A percentile compares a stretch with the other conserved stretches of the same genome.
Conservation (phyloP, 1,139 yeast genomes). For the Eremothecium coryli region DNA sequence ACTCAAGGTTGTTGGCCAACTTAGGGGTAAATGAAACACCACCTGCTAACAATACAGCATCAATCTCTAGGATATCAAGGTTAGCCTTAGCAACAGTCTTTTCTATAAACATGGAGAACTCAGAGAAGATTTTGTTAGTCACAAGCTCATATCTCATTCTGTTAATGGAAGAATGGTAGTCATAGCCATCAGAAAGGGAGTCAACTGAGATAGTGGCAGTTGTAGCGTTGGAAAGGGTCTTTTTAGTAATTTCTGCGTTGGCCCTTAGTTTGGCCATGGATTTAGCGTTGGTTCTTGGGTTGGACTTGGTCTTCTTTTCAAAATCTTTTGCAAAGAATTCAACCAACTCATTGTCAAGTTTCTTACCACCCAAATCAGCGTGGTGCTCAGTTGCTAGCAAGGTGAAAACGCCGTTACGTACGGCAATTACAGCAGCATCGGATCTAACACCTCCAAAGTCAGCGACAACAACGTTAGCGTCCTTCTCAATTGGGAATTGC, state of each 20-base stretch:
- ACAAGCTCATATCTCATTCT: conserved; percentile 89
- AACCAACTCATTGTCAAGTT: conserved; percentile 69
- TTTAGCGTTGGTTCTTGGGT: conserved; percentile 75
- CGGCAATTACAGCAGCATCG: conserved; percentile 89
- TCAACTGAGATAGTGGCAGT: conserved; percentile 90
- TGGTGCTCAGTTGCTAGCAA: conserved; percentile 81
- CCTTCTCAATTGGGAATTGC: conserved; percentile 51
- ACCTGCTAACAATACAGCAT: conserved; percentile 87
- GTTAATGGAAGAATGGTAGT: conserved; percentile 86
- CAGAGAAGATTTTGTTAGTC: conserved; percentile 66
- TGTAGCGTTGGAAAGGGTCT: conserved; percentile 84
- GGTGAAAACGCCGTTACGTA: conserved; percentile 79
- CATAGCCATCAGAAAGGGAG: conserved; percentile 87
- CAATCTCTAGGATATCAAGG: conserved; percentile 75
- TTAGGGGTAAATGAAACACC: conserved; percentile 92
- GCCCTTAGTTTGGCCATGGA: conserved; percentile 82
- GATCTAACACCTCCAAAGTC: conserved; percentile 97
- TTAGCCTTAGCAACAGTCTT: conserved; percentile 71
- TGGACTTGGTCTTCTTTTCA: conserved; percentile 73
- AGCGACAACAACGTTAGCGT: conserved; percentile 82
- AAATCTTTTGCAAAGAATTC: conserved; percentile 89
- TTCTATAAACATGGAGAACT: conserved; percentile 71
- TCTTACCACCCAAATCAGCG: conserved; percentile 76
- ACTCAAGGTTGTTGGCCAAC: conserved; percentile 64
- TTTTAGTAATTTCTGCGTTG: conserved; percentile 78